Evolutionary conservation across 257 asterid genomes (phyloP).

Genomic region (Penstemon barbatus): DNA sequence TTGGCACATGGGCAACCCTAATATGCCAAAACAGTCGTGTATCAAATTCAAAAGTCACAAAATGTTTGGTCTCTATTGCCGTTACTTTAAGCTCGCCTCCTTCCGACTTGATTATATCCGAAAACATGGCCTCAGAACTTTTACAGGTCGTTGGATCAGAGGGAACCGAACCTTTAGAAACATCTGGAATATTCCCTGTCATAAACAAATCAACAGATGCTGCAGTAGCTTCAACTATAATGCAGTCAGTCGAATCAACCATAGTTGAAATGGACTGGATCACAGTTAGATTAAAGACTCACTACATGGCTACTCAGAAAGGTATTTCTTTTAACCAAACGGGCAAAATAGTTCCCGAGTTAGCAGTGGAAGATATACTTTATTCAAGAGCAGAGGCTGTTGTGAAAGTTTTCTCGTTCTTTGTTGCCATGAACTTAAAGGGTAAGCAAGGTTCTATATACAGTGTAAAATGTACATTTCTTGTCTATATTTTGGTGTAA

Average conservation of each 20-base stretch:
- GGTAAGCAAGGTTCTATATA: conserved; percentile 42
- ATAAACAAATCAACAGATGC: conserved; percentile 63
- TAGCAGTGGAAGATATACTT: conserved; percentile 61
- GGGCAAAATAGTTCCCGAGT: conserved; percentile 38
- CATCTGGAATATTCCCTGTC: conserved; percentile 52
- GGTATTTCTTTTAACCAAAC: conserved; percentile 47
- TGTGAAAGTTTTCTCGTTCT: conserved; percentile 60
- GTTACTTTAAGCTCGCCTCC: conserved; percentile 60
- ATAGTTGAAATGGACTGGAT: conserved; percentile 66
- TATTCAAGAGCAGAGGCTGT: conserved; percentile 68
- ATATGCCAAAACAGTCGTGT: conserved; percentile 52
- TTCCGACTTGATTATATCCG: conserved; percentile 51
- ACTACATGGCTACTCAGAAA: conserved; percentile 48
- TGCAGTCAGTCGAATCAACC: conserved; percentile 60
- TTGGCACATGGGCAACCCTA: conserved; percentile 53
- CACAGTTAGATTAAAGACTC: conserved; percentile 49
- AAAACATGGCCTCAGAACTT: conserved; percentile 68
- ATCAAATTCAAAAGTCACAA: conserved; percentile 64
- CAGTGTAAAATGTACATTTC: conserved; percentile 12
- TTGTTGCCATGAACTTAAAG: conserved; percentile 67
- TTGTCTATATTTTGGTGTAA: conserved; percentile 11
- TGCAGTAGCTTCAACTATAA: conserved; percentile 56
- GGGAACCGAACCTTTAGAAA: conserved; percentile 37
- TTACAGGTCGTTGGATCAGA: conserved; percentile 55
- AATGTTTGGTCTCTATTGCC: conserved; percentile 53